Evolutionary conservation across 1,284 basidiomycete species (phyloP).

Genomic region (Flammula alnicola): DNA sequence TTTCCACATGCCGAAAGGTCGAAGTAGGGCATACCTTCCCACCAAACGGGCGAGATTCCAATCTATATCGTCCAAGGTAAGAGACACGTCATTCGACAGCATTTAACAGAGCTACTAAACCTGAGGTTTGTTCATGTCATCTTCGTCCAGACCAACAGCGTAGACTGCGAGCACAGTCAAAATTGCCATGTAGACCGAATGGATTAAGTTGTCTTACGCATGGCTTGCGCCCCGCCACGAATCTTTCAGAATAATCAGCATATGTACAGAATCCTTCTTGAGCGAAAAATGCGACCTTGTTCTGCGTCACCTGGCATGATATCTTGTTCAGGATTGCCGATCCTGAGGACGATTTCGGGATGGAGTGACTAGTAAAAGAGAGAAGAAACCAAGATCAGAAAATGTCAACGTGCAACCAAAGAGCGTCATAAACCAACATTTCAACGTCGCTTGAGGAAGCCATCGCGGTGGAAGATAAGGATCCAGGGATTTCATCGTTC

Average conservation of each 20-base stretch:
- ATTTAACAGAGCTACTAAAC: conserved; percentile 35
- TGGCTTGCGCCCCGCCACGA: conserved; percentile 79
- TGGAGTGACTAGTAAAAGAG: conserved; percentile 34
- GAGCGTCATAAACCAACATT: conserved; percentile 47
- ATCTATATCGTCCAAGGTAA: conserved; percentile 50
- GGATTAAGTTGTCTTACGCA: conserved; percentile 56
- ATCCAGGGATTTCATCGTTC: neutral
- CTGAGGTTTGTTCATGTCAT: conserved; percentile 84
- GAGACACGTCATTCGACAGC: neutral
- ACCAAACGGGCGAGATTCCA: conserved; percentile 86
- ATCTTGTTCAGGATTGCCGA: conserved; percentile 70
- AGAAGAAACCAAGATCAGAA: neutral
- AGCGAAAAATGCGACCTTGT: conserved; percentile 53
- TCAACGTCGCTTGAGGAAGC: conserved; percentile 51
- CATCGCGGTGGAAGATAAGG: conserved; percentile 34
- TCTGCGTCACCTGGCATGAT: conserved; percentile 69
- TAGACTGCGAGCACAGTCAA: conserved; percentile 56
- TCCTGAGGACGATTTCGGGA: conserved; percentile 32
- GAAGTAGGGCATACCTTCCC: conserved; percentile 66
- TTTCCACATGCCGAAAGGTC: neutral
- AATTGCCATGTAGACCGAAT: neutral
- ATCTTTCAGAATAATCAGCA: conserved; percentile 42
- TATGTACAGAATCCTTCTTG: neutral
- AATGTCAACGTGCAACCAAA: conserved; percentile 2
- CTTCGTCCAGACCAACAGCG: conserved; percentile 74